phyloP scores from a whole-genome alignment of 2,329 filamentous ascomycete genomes.

The Fusarium sterilihyphosum region DNA sequence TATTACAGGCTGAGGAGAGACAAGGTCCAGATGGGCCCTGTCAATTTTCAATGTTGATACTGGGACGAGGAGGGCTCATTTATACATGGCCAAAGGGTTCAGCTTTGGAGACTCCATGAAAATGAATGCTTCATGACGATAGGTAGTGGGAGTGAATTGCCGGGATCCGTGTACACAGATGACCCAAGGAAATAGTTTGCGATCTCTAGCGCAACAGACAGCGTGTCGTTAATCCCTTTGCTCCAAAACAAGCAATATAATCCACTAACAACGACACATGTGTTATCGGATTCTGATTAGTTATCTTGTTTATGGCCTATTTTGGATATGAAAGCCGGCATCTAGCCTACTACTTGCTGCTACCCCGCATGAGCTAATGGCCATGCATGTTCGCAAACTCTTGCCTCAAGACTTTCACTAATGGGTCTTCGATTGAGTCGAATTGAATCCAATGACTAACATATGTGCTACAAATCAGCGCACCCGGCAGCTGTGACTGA shows the following conservation, averaged over 20 bases:
- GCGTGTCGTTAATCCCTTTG: neutral
- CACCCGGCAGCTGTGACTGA: too few relatives aligned
- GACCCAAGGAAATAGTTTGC: neutral
- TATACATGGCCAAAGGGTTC: neutral
- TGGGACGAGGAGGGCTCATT: neutral
- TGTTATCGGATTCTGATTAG: neutral
- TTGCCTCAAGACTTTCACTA: neutral
- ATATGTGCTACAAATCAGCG: neutral
- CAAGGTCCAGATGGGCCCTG: neutral
- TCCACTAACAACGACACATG: fast-evolving
- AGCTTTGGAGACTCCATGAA: neutral
- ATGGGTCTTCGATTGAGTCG: neutral
- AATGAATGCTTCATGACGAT: neutral
- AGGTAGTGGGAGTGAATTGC: neutral
- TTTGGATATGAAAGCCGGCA: neutral
- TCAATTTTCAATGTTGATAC: neutral
- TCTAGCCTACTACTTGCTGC: neutral
- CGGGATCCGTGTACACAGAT: neutral
- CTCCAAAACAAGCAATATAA: neutral
- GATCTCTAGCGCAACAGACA: neutral
- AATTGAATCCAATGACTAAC: neutral
- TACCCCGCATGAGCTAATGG: neutral
- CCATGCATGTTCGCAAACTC: neutral
- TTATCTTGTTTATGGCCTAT: neutral
- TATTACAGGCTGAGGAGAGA: fast-evolving